Conservation (phyloP, 208 protist species). For the Trypanosoma vivax region DNA sequence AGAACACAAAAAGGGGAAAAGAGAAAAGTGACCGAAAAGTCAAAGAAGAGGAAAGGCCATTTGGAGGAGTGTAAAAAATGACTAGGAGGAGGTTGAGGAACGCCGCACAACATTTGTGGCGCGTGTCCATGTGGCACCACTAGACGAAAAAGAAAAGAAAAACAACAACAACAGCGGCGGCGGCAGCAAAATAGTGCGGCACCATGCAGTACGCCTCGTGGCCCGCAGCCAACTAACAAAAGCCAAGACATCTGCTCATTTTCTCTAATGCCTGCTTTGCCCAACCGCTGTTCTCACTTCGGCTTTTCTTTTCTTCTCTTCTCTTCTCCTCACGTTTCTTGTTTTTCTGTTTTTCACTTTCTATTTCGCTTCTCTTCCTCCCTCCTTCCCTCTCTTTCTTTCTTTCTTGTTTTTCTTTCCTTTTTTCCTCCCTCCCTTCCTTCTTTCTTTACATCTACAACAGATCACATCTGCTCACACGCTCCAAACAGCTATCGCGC, state of each 20-base stretch:
- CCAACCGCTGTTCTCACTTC: background rate
- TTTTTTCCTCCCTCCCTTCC: background rate
- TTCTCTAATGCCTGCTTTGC: too few species aligned
- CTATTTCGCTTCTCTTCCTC: background rate
- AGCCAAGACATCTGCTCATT: too few species aligned
- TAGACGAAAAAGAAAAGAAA: constrained; percentile 10
- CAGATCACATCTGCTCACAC: too few species aligned
- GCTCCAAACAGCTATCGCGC: too few species aligned
- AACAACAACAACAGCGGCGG: constrained; percentile 10
- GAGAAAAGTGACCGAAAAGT: constrained; percentile 4
- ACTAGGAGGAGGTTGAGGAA: background rate
- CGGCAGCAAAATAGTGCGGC: background rate
- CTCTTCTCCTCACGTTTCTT: background rate
- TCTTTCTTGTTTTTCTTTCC: background rate
- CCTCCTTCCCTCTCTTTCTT: background rate
- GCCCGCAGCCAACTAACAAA: too few species aligned
- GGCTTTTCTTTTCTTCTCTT: constrained; percentile 10
- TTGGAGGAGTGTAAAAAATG: background rate
- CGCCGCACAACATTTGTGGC: too few species aligned
- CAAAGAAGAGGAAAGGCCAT: background rate
- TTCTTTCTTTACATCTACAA: background rate
- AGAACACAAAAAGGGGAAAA: constrained; percentile 24
- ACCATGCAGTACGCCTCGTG: background rate
- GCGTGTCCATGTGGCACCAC: constrained; percentile 1
- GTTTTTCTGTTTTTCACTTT: background rate